Conservation (phyloP, 106 monocot genomes). For the Chionographis japonica region DNA sequence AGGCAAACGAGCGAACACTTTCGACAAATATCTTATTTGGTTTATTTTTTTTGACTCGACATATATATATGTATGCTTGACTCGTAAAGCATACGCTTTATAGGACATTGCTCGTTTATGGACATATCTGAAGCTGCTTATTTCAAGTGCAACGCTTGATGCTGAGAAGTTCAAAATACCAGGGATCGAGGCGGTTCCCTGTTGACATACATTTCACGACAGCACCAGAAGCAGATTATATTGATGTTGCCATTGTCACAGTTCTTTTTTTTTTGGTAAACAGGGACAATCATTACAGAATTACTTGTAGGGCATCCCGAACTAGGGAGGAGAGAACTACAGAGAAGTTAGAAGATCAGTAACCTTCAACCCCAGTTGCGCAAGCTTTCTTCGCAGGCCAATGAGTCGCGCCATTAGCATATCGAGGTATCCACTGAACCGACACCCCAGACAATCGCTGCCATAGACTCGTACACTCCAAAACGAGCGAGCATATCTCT, state of each 20-base stretch:
- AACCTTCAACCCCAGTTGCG: too few relatives aligned
- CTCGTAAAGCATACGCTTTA: slow-evolving; percentile 1
- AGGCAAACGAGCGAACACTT: slow-evolving; percentile 93
- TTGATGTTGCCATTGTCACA: slow-evolving; percentile 74
- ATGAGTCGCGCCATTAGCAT: too few relatives aligned
- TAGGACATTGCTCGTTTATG: slow-evolving; percentile 81
- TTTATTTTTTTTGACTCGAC: slow-evolving; percentile 21
- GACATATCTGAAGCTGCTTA: slow-evolving; percentile 74
- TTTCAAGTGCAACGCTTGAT: slow-evolving; percentile 90
- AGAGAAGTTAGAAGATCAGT: too few relatives aligned
- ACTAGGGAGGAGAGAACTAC: too few relatives aligned
- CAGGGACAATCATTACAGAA: too few relatives aligned
- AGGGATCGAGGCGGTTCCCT: slow-evolving; percentile 51
- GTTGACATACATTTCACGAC: slow-evolving; percentile 80
- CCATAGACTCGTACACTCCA: too few relatives aligned
- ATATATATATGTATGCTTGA: too few relatives aligned
- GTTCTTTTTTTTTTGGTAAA: slow-evolving; percentile 16
- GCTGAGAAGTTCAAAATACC: slow-evolving; percentile 84
- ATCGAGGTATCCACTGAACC: too few relatives aligned
- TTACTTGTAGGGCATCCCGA: too few relatives aligned
- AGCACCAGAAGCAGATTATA: slow-evolving; percentile 76
- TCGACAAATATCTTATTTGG: slow-evolving; percentile 88
- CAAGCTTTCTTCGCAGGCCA: too few relatives aligned
- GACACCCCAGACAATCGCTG: too few relatives aligned
- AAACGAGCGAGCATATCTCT: too few relatives aligned